A percentile compares a stretch with the other conserved stretches of the same genome.
phyloP scores from a whole-genome alignment of 768 basidiomycete species.

The Leccinum imitatum region DNA sequence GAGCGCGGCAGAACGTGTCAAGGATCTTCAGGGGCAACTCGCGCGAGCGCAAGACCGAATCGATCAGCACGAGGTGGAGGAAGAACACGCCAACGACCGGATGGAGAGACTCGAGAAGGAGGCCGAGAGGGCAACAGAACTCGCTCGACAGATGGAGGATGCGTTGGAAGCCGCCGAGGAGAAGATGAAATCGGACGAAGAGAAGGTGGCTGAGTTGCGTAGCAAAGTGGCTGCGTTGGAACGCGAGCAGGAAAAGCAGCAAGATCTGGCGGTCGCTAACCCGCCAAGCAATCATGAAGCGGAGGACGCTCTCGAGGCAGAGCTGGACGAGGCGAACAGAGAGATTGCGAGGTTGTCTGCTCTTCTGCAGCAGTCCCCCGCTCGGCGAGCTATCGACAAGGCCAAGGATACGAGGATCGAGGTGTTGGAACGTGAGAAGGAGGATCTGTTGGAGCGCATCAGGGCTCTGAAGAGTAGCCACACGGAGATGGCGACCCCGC shows the following conservation, averaged over 20 bases:
- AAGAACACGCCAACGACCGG: conserved; percentile 49
- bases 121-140: conserved; percentile 49
- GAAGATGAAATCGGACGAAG: conserved; percentile 65
- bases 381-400: conserved; percentile 72
- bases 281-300: conserved; percentile 48
- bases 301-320: conserved; percentile 63
- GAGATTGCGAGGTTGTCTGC: conserved; percentile 73
- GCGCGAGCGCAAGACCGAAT: conserved; percentile 45
- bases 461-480: conserved; percentile 53
- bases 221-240: conserved; percentile 54
- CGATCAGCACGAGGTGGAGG: conserved; percentile 42
- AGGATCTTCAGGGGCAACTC: conserved; percentile 57
- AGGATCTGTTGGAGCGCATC: conserved; percentile 72
- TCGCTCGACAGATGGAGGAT: conserved; percentile 68
- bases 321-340: conserved; percentile 73
- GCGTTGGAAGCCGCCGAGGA: conserved; percentile 73
- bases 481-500: conserved; percentile 56
- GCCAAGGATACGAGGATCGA: conserved; percentile 77
- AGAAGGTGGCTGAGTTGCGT: conserved; percentile 49
- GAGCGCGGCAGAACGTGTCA: conserved; percentile 49
- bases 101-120: conserved; percentile 54
- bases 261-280: conserved; percentile 22
- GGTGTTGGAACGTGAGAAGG: conserved; percentile 72
- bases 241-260: conserved; percentile 49
- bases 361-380: conserved; percentile 68